Evolutionary conservation across 345 rosid species (phyloP).

Genomic region (Psidium friedrichsthalianum): DNA sequence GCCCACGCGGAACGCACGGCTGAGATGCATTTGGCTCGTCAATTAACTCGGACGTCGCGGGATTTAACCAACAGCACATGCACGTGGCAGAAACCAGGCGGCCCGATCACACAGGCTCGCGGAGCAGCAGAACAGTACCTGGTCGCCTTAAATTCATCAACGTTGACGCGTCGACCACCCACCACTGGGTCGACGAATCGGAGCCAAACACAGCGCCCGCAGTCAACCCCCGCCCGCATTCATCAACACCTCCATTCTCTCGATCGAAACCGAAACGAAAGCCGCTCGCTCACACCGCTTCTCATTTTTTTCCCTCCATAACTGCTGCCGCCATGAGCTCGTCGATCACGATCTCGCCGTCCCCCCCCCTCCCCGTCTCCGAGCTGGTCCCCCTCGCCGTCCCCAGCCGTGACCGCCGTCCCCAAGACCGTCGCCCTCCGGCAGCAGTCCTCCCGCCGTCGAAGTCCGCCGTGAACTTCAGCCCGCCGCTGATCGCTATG

Average conservation of each 20-base stretch:
- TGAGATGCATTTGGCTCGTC: background rate
- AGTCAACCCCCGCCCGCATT: background rate
- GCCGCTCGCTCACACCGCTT: background rate
- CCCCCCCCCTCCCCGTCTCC: conserved; percentile 2
- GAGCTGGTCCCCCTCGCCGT: background rate
- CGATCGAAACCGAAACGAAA: background rate
- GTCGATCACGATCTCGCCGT: background rate
- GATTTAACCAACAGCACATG: background rate
- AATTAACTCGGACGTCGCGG: too few species aligned
- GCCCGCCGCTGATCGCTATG: conserved; percentile 93
- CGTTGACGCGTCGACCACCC: conserved; percentile 31
- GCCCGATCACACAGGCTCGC: background rate
- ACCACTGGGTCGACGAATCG: conserved; percentile 8
- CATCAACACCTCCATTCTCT: background rate
- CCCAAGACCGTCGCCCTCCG: conserved; percentile 10
- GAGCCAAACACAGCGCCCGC: background rate
- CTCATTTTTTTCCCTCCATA: conserved; percentile 7
- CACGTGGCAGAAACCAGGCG: background rate
- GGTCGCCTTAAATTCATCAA: conserved; percentile 31
- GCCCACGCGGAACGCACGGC: background rate
- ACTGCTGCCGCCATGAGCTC: background rate
- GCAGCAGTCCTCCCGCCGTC: conserved; percentile 1
- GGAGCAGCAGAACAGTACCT: conserved; percentile 4
- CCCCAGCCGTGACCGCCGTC: background rate
- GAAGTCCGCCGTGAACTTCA: conserved; percentile 54